phyloP scores from a whole-genome alignment of 2,329 filamentous ascomycete species.

The Neonectria neomacrospora region DNA sequence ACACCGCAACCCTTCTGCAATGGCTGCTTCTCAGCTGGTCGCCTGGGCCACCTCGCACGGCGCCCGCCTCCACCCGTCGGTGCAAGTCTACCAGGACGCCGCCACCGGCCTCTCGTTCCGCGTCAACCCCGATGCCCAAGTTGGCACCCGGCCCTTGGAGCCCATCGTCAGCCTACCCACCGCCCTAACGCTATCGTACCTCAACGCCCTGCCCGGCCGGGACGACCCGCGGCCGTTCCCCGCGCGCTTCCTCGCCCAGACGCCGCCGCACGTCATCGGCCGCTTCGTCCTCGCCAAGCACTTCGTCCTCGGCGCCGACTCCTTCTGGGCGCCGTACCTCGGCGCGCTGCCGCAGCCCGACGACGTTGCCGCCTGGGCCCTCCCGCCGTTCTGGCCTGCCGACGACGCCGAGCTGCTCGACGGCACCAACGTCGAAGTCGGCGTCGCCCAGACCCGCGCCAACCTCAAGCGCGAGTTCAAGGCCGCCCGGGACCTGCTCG shows the following conservation, averaged over 20 bases:
- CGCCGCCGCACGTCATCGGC: slow-evolving; percentile 69
- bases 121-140: slow-evolving; percentile 51
- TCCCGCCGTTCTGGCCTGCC: slow-evolving; percentile 72
- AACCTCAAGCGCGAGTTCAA: slow-evolving; percentile 60
- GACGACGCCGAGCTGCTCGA: slow-evolving; percentile 68
- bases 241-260: slow-evolving; percentile 57
- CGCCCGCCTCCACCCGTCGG: slow-evolving; percentile 59
- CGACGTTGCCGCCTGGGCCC: slow-evolving; percentile 59
- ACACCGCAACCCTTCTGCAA: background rate
- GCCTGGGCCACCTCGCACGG: slow-evolving; percentile 60
- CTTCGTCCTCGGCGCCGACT: slow-evolving; percentile 66
- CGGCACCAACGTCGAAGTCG: slow-evolving; percentile 64
- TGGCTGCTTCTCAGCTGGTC: slow-evolving; percentile 50
- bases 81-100: slow-evolving; percentile 64
- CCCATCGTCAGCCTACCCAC: slow-evolving; percentile 64
- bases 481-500: slow-evolving; percentile 54
- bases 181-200: slow-evolving; percentile 66
- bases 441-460: slow-evolving; percentile 59
- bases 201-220: slow-evolving; percentile 59
- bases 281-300: slow-evolving; percentile 78
- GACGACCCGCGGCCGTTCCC: slow-evolving; percentile 54
- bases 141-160: slow-evolving; percentile 50
- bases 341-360: slow-evolving; percentile 71
- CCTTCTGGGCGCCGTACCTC: slow-evolving; percentile 78
- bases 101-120: slow-evolving; percentile 66